Evolutionary conservation across 2,329 filamentous ascomycete species (phyloP), one percentile per base, ranked within the genome.

Genomic region (Pseudohalonectria lignicola): DNA sequence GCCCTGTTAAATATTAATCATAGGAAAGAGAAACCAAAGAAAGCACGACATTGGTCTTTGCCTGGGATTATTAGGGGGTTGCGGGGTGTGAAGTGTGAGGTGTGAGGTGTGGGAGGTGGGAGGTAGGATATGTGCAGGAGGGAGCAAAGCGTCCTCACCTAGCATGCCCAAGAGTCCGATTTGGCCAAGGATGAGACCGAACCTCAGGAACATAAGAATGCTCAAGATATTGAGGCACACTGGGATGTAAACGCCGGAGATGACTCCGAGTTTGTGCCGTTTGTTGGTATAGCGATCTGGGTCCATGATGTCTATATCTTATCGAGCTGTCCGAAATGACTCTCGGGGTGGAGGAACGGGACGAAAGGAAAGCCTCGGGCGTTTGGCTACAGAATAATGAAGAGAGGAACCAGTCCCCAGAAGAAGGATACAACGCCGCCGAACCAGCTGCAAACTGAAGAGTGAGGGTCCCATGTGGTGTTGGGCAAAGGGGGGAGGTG

Each of bases 171-270:
- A 46, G 32, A 93, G 66, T 17, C 86, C 86, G 44, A 82, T 73
- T 53, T 90, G 82, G 8, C 86, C 86, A 17, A 93, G 66, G 41
- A 94, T 84, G 49, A 86, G 79, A 17, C 86, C 86, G 56, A 94
- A 94, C 17, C 86, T 76, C 49, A 94, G 67, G 61, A 94, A 94
- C 85, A 94, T 93, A 44, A 94, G 71, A 58, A 94, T 93, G 49
- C 84, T 90, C 47, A 93, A 63, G 31, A 94, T 86, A 57, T 92
- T 94, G 47, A 93, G 66, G 43, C 81, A 88, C n/a, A 86, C 86
- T 2, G 86, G 86, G 13, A 94, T 82, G 55, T 87, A 94, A 34
- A 93, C 82, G 7, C 83, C 83, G 4, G 79, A 84, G 47, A 86
- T 76, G 8, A 77, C 79, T 28, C 83, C 83, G 41, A 93, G 67